Base-by-base conservation (phyloP, 2,329 filamentous ascomycete species). In the Pseudogymnoascus sp. region DNA sequence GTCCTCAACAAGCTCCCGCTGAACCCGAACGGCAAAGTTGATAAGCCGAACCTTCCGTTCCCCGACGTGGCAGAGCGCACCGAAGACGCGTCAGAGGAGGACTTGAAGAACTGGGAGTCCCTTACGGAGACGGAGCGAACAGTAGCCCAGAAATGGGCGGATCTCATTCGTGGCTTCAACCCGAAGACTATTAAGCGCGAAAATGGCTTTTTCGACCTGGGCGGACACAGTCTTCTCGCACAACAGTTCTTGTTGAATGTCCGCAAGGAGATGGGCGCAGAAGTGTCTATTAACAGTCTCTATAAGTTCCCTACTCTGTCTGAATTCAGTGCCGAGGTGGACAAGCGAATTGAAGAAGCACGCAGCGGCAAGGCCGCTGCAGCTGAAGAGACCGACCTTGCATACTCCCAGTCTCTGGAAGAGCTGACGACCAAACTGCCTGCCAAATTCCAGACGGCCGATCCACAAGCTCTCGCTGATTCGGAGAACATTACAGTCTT, bases 11-110 rank as follows among this genome's bases (percentile, higher is more conserved):
- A 86, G 63, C 82, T 93, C 66, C 90, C 90, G 1, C 76, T 93
- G n/a, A 93, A 91, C 73, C 89, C 89, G n/a, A 92, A 92, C 68
- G 89, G 90, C 69, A 95, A 95, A 76, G 84, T 93, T 44, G 91
- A 96, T 75, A 88, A 86, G 75, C 87, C 89, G 13, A 85, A 84
- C 1, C 79, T 96, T 61, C 91, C 91, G 0, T 95, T 93, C 82
- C 93, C 86, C 40, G 90, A 93, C 74, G 85, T 85, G 24, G 83
- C 47, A 0, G 62, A 64, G 42, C 61, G 24, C 2, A 64, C 74
- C n/a, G 76, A 76, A 65, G 77, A 78, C 26, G 74, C 76, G 8
- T 77, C 75, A 1, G 76, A 77, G 38, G 76, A 77, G 62, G 77
- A 80, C 60, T 62, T 78, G 33, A 75, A 76, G 69, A 75, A 72